phyloP scores from a whole-genome alignment of 257 asterid species.

The Coffea eugenioides region DNA sequence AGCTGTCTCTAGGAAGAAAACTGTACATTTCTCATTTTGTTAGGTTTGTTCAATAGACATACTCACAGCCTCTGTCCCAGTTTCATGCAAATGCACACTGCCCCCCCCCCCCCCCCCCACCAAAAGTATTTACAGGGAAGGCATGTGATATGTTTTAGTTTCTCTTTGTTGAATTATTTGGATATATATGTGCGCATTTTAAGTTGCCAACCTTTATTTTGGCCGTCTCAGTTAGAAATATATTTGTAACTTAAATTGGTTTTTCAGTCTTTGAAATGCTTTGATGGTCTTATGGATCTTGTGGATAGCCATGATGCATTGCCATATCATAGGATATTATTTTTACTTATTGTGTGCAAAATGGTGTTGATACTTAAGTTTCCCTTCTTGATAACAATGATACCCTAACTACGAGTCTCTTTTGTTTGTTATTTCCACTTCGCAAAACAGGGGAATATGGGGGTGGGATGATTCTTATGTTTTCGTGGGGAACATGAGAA shows the following conservation, averaged over 20 bases:
- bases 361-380: background rate
- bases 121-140: background rate
- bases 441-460: conserved; percentile 71
- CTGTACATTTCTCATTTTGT: background rate
- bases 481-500: conserved; percentile 73
- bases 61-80: background rate
- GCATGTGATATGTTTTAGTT: background rate
- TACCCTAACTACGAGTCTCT: background rate
- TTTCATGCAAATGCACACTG: no score
- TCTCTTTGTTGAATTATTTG: background rate
- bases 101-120: no score
- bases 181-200: background rate
- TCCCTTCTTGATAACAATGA: background rate
- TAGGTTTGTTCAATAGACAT: background rate
- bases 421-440: conserved; percentile 6
- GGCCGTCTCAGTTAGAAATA: background rate
- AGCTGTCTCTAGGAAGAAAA: background rate
- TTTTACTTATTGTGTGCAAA: background rate
- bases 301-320: background rate
- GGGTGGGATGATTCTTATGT: conserved; percentile 95
- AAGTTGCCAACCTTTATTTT: background rate
- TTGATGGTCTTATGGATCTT: background rate
- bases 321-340: background rate
- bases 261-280: background rate
- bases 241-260: background rate